These are phyloP conservation scores for Fraxinus dipetala DNA, from an alignment of 305 asterid genomes.

Conservation along the genomic window DNA sequence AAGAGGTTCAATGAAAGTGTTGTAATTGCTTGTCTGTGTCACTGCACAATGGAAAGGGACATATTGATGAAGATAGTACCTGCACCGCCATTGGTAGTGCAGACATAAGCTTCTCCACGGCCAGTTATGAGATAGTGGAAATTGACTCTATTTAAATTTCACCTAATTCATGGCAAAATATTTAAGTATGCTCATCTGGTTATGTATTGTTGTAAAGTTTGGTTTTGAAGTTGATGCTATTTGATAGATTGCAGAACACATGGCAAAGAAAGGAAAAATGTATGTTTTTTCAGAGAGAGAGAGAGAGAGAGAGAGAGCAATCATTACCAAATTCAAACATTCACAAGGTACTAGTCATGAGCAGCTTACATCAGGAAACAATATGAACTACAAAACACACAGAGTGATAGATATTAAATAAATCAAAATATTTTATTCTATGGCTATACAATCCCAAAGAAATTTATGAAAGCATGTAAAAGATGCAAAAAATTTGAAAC, in stretches of 20 bases:
- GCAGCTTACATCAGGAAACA: not conserved
- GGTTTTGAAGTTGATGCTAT: not conserved
- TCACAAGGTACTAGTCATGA: not conserved
- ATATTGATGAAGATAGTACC: not conserved
- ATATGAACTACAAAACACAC: not conserved
- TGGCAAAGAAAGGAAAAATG: not conserved
- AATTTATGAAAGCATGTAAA: not conserved
- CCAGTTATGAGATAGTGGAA: not conserved
- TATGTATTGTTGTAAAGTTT: not conserved
- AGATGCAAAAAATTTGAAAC: not conserved
- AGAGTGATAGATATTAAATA: not conserved
- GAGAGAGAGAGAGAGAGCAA: not conserved
- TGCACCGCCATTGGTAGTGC: not conserved
- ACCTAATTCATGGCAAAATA: not conserved
- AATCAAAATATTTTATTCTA: not conserved
- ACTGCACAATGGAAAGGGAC: not conserved
- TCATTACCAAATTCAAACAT: not conserved
- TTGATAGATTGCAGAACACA: not conserved
- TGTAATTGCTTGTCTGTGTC: not conserved
- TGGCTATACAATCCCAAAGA: not conserved
- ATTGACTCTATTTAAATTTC: not conserved
- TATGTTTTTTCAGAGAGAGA: not conserved
- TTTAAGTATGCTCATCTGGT: not conserved
- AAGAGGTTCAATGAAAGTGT: not conserved
- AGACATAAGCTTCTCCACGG: not conserved